Evolutionary conservation across 2,329 filamentous ascomycete genomes (phyloP).

Genomic region (Colletotrichum liriopes): DNA sequence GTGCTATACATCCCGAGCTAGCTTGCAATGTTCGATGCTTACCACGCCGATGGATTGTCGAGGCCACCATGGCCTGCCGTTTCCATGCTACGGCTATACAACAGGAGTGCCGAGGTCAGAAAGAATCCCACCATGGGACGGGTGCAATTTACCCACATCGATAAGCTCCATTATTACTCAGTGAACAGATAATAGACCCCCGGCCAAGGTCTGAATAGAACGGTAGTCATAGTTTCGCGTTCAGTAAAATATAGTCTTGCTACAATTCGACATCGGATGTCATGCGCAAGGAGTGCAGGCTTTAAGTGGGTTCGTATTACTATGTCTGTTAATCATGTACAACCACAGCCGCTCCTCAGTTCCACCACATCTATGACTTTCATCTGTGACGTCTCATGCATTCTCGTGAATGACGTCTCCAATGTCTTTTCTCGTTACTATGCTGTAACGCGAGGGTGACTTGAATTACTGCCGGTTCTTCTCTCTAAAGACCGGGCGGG

Average conservation of each 20-base stretch:
- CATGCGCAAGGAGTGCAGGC: background rate
- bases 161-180: background rate
- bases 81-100: background rate
- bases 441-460: background rate
- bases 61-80: background rate
- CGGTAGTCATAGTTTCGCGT: background rate
- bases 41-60: background rate
- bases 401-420: background rate
- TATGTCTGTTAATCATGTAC: constrained; percentile 34
- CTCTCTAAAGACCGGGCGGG: constrained; percentile 66
- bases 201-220: background rate
- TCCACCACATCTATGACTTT: background rate
- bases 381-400: background rate
- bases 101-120: background rate
- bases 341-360: constrained; percentile 9
- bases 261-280: background rate
- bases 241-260: background rate
- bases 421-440: background rate
- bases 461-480: background rate
- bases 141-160: background rate
- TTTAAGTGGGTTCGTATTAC: constrained; percentile 21
- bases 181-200: background rate
- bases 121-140: background rate
- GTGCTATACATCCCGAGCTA: background rate
- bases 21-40: background rate